Percentiles rank a stretch among this genome's conserved stretches.
Conservation (phyloP, 805 yeast species). For the Myxozyma lipomycoides region DNA sequence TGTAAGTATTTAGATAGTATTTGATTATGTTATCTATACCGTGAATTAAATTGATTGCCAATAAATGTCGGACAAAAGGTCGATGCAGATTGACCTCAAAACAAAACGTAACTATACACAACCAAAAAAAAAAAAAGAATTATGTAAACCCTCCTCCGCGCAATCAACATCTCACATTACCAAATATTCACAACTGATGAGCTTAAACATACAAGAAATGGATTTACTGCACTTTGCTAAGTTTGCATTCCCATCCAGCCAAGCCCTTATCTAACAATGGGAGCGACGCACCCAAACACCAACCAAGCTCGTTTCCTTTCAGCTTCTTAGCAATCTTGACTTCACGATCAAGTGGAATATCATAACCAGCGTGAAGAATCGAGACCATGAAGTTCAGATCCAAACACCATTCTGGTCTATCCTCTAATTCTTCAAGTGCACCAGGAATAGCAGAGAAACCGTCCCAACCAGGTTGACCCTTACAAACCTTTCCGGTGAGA, state of each 20-base stretch:
- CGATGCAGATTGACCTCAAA: too few species aligned
- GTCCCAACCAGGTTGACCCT: constrained; percentile 74
- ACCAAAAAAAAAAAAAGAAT: too few species aligned
- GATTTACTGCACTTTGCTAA: constrained; percentile 13
- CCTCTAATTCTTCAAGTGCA: constrained; percentile 59
- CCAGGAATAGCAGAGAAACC: constrained; percentile 63
- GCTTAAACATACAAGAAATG: too few species aligned
- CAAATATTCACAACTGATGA: too few species aligned
- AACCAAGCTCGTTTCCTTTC: constrained; percentile 86
- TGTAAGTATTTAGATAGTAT: too few species aligned
- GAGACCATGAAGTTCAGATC: constrained; percentile 90
- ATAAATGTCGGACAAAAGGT: too few species aligned
- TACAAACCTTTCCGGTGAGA: constrained; percentile 78
- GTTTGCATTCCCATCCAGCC: constrained; percentile 66
- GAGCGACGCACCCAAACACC: constrained; percentile 98
- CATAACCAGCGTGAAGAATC: constrained; percentile 92
- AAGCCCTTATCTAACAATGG: constrained; percentile 68
- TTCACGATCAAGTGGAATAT: constrained; percentile 84
- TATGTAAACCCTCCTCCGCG: too few species aligned
- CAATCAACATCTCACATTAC: too few species aligned
- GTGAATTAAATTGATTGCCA: too few species aligned
- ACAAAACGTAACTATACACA: too few species aligned
- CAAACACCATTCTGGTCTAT: constrained; percentile 91
- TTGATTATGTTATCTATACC: too few species aligned
- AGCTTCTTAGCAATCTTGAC: constrained; percentile 89